phyloP scores from a whole-genome alignment of 1,139 yeast genomes.

The Kazachstania sp. region DNA sequence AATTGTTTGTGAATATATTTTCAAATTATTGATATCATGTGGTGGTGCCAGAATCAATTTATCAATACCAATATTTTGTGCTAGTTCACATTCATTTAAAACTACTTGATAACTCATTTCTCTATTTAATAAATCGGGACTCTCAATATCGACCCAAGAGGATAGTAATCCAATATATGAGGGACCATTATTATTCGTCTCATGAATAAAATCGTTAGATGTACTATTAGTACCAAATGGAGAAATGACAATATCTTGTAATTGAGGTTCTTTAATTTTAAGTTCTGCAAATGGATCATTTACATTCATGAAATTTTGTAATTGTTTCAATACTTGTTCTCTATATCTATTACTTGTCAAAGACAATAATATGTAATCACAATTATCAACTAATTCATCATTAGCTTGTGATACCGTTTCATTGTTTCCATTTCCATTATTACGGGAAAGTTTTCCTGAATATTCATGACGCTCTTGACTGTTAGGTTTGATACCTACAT shows the following conservation, averaged over 20 bases:
- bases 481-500: slow-evolving; percentile 30
- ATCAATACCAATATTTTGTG: slow-evolving; percentile 44
- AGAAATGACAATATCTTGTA: slow-evolving; percentile 34
- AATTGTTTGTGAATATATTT: slow-evolving; percentile 41
- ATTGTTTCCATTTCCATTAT: neutral
- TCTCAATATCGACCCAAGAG: slow-evolving; percentile 58
- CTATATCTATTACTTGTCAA: slow-evolving; percentile 39
- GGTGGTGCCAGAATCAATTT: slow-evolving; percentile 55
- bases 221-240: slow-evolving; percentile 14
- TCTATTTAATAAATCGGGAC: slow-evolving; percentile 40
- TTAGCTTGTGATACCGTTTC: neutral
- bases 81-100: slow-evolving; percentile 49
- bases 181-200: slow-evolving; percentile 5
- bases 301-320: neutral
- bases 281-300: slow-evolving; percentile 9
- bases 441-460: neutral
- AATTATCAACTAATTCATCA: slow-evolving; percentile 13
- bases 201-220: neutral
- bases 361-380: slow-evolving; percentile 36
- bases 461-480: slow-evolving; percentile 2
- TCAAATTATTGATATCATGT: slow-evolving; percentile 43
- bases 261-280: slow-evolving; percentile 34
- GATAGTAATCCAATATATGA: slow-evolving; percentile 42
- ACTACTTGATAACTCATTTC: slow-evolving; percentile 47
- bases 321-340: slow-evolving; percentile 23